A percentile compares a stretch with the other conserved stretches of the same genome.
Evolutionary conservation across 495 filamentous ascomycete species (phyloP).

Genomic region (Rhypophila decipiens): DNA sequence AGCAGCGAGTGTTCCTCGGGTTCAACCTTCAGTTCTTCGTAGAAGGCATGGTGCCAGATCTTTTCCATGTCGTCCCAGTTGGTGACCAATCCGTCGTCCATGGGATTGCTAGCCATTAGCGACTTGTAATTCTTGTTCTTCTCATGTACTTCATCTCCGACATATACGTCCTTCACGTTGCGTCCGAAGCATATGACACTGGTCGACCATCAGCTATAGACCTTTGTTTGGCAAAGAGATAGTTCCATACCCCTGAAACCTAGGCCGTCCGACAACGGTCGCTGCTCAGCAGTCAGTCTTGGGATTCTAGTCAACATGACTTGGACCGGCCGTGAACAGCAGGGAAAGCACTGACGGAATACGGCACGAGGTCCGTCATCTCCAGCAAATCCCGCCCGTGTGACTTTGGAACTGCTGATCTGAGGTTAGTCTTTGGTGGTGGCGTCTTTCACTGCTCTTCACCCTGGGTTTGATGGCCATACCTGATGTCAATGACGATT

Average conservation of each 20-base stretch:
- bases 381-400: not conserved
- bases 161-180: not conserved
- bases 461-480: not conserved
- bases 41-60: not conserved
- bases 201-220: not conserved
- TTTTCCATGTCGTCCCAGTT: constrained; percentile 1
- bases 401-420: not conserved
- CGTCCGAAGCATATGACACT: too few relatives aligned
- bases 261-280: not conserved
- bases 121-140: not conserved
- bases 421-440: not conserved
- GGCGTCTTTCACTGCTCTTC: not conserved
- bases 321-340: not conserved
- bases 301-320: not conserved
- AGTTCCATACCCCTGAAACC: not conserved
- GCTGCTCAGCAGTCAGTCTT: not conserved
- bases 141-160: not conserved
- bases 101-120: not conserved
- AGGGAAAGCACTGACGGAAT: not conserved
- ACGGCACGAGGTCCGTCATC: not conserved
- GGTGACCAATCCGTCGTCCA: not conserved
- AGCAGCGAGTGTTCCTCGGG: not conserved
- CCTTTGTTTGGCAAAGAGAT: not conserved
- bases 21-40: not conserved
- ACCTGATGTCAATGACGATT: not conserved